Evolutionary conservation across 768 basidiomycete species (phyloP).

Genomic region (Hemileccinum rubropunctum): DNA sequence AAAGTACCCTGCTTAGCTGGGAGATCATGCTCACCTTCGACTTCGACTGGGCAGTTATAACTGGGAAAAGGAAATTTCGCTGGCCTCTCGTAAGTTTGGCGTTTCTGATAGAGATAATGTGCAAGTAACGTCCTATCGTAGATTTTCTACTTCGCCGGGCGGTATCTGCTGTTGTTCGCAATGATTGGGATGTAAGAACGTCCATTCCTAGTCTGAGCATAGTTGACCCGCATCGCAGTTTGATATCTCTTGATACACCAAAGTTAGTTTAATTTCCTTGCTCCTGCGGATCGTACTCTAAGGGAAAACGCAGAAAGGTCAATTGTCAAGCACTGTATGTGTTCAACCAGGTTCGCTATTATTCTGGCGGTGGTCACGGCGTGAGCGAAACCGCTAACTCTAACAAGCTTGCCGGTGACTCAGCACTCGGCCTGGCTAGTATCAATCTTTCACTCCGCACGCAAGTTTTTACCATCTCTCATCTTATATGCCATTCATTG

Average conservation of each 20-base stretch:
- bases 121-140: conserved; percentile 17
- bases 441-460: conserved; percentile 48
- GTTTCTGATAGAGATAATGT: background rate
- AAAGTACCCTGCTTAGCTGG: conserved; percentile 32
- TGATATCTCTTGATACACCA: conserved; percentile 38
- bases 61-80: conserved; percentile 41
- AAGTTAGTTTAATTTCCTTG: conserved; percentile 8
- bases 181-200: conserved; percentile 44
- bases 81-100: conserved; percentile 44
- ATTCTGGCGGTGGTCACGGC: background rate
- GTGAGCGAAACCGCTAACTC: background rate
- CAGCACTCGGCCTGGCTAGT: conserved; percentile 43
- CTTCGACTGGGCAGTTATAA: conserved; percentile 43
- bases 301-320: conserved; percentile 28
- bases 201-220: background rate
- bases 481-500: conserved; percentile 1
- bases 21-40: conserved; percentile 40
- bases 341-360: conserved; percentile 40
- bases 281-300: background rate
- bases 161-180: conserved; percentile 43
- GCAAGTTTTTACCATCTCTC: conserved; percentile 20
- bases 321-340: conserved; percentile 47
- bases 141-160: conserved; percentile 45
- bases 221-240: conserved; percentile 10
- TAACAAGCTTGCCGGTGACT: conserved; percentile 40